Evolutionary conservation across 2,329 filamentous ascomycete genomes (phyloP), one percentile per base, ranked within the genome.

Genomic region (Aureobasidium sp.): DNA sequence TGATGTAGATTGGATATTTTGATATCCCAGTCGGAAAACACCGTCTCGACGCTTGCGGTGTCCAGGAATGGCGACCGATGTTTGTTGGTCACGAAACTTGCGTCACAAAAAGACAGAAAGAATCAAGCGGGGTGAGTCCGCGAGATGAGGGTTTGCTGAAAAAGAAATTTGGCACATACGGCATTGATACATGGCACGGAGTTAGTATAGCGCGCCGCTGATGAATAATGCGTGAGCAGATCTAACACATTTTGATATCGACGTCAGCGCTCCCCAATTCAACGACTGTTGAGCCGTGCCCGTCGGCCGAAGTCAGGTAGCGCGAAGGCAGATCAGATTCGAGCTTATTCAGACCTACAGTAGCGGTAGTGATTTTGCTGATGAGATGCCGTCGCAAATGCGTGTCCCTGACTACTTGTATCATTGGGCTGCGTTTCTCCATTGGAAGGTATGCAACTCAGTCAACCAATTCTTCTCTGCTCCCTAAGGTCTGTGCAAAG

Each of bases 191-290:
- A 50, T 29, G 57, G 27, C 22, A 17, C 57, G 57, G 57, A 60
- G 19, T 60, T 60, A 60, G 56, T 5, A 39, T 37, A 19, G 42
- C 29, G 33, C 56, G 56, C 56, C 57, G 45, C 57, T 60, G 57
- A 60, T 60, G 57, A 60, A 60, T 60, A 60, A 60, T 49, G 57
- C 15, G 14, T 24, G 27, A 42, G 45, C 24, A 40, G 54, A 50
- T 50, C 35, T 60, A 19, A 37, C 50, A 54, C 57, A 60, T 60
- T 61, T 61, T 61, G 58, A 53, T 52, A 61, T 61, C 49, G 47
- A 61, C 58, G 58, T 61, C 58, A 61, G 31, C 17, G 49, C 48
- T 37, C 53, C 45, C 33, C 57, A 57, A 61, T 61, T 61, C 58
- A 61, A 61, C 48, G 49, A 45, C 37, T 5, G 39, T 52, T 53